These are phyloP conservation scores for Rubus parviflorus DNA, from an alignment of 306 rosid species.

Conservation along the genomic window DNA sequence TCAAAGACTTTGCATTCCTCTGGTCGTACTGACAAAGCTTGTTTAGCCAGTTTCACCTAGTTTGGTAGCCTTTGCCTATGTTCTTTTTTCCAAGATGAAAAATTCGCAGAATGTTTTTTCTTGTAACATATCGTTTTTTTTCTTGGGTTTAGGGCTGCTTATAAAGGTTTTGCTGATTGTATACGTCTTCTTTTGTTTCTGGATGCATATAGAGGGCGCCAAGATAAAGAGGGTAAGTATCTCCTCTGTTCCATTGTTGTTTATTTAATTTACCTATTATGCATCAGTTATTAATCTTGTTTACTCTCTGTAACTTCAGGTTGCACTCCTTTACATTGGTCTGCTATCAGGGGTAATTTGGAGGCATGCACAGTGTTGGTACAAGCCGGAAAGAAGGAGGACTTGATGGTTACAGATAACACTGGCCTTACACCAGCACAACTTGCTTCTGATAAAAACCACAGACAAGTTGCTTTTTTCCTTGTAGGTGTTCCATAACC, in stretches of 20 bases:
- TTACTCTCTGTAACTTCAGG: slow-evolving; percentile 49
- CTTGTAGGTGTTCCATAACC: slow-evolving; percentile 79
- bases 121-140: slow-evolving; percentile 8
- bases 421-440: slow-evolving; percentile 99
- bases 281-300: slow-evolving; percentile 7
- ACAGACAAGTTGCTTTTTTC: slow-evolving; percentile 99
- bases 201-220: slow-evolving; percentile 86
- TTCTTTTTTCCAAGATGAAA: not conserved
- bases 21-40: not conserved
- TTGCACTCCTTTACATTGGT: slow-evolving; percentile 98
- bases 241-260: slow-evolving; percentile 7
- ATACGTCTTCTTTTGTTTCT: slow-evolving; percentile 91
- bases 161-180: slow-evolving; percentile 96
- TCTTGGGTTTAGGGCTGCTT: slow-evolving; percentile 85
- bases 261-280: slow-evolving; percentile 13
- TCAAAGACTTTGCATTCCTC: slow-evolving; percentile 2
- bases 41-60: slow-evolving; percentile 12
- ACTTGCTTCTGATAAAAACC: slow-evolving; percentile 94
- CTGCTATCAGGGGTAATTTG: slow-evolving; percentile 93
- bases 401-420: slow-evolving; percentile 82
- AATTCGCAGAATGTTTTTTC: not conserved
- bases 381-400: slow-evolving; percentile 98
- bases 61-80: not conserved
- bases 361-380: slow-evolving; percentile 98
- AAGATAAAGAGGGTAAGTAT: slow-evolving; percentile 89